These are phyloP conservation scores for Boletus sensibilis DNA, from an alignment of 768 basidiomycete genomes.

Conservation along the genomic window DNA sequence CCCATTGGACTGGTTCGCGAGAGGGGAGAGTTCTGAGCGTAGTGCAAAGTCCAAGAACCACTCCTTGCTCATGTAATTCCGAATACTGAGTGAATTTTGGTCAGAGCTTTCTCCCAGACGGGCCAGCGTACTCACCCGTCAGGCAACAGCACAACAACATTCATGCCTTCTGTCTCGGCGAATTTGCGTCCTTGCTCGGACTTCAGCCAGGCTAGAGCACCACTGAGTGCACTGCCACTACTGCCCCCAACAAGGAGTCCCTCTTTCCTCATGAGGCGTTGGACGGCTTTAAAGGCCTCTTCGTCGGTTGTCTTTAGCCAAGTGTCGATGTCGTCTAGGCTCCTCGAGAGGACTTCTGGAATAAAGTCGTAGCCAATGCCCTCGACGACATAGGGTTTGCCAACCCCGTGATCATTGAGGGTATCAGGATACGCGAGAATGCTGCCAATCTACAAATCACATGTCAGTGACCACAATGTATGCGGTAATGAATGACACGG, in stretches of 20 bases:
- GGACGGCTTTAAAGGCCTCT: slow-evolving; percentile 74
- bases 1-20: slow-evolving; percentile 18
- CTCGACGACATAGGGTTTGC: slow-evolving; percentile 72
- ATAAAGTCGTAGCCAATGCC: slow-evolving; percentile 98
- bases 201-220: slow-evolving; percentile 75
- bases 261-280: slow-evolving; percentile 76
- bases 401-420: slow-evolving; percentile 52
- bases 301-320: slow-evolving; percentile 88
- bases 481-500: slow-evolving; percentile 25
- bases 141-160: slow-evolving; percentile 86
- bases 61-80: slow-evolving; percentile 92
- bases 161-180: slow-evolving; percentile 67
- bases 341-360: slow-evolving; percentile 80
- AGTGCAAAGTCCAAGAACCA: slow-evolving; percentile 82
- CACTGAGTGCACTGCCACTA: slow-evolving; percentile 82
- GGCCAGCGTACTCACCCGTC: slow-evolving; percentile 65
- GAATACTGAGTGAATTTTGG: slow-evolving; percentile 49
- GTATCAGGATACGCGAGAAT: slow-evolving; percentile 72
- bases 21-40: slow-evolving; percentile 50
- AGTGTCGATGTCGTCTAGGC: slow-evolving; percentile 54
- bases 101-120: not conserved
- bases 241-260: slow-evolving; percentile 93
- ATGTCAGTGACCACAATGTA: slow-evolving; percentile 2
- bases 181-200: slow-evolving; percentile 62
- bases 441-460: slow-evolving; percentile 69